Evolutionary conservation across 169 alveolate genomes (phyloP), one percentile per base, ranked within the genome.

Genomic region (Cyclospora cayetanensis): DNA sequence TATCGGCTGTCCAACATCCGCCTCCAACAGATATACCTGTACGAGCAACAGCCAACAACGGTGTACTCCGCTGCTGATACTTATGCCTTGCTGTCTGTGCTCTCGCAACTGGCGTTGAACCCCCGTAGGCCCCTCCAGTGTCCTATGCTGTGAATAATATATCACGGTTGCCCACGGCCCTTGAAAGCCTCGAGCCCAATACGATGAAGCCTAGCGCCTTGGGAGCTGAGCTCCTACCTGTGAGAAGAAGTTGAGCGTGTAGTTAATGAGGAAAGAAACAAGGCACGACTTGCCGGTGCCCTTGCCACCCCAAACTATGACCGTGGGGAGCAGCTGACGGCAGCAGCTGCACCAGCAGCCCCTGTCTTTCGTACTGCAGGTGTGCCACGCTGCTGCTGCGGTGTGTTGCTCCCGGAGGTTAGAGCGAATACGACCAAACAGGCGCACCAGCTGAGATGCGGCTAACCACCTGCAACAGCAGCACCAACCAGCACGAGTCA

Each of bases 1-100:
- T 2, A 46, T 74, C n/a, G 85, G 85, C 39, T 74, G 85, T 5
- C 85, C 85, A 35, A 74, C 85, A 42, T 74, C 85, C 20, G 85
- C 55, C 31, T 74, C 85, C 85, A 74, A 20, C 55, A 31, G 39
- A 5, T 41, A 41, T n/a, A 74, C 85, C 85, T 74, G 63, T 4
- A 1, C 15, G 43, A 1, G 85, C 35, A 42, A 27, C 34, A 37
- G 22, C 11, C 15, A 25, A 68, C 1, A 68, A 50, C 25, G 9
- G 60, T 50, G 60, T 18, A 18, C 12, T 18, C 27, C n/a, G 74
- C 74, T 60, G 74, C 34, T 60, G 74, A 0, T 60, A 31, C 74
- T 60, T n/a, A n/a, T 60, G 37, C 74, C 37, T 31, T 60, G 74
- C 74, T 60, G 74, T 31, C n/a, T n/a, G 35, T 60, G 74, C 1